These are phyloP conservation scores for Trametes cingulata DNA, from an alignment of 768 basidiomycete species.

Conservation along the genomic window DNA sequence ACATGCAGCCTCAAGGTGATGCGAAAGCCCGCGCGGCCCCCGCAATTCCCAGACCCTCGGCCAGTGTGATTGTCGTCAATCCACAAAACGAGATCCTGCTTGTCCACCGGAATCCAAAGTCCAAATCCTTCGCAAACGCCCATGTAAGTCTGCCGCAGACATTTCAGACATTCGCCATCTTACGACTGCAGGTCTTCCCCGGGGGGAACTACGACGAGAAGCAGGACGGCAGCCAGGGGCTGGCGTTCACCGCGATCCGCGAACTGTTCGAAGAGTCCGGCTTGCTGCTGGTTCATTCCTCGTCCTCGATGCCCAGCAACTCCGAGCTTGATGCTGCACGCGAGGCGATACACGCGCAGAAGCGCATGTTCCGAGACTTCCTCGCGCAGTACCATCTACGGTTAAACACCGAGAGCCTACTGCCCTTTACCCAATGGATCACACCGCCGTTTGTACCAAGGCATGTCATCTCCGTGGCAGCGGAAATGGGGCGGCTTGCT, in stretches of 20 bases:
- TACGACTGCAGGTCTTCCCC: conserved; percentile 61
- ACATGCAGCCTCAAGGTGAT: background rate
- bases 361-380: conserved; percentile 52
- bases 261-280: conserved; percentile 82
- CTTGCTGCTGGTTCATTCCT: conserved; percentile 54
- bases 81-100: conserved; percentile 65
- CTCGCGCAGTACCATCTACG: conserved; percentile 46
- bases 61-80: conserved; percentile 68
- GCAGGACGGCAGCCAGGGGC: conserved; percentile 50
- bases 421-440: conserved; percentile 78
- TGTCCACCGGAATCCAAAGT: conserved; percentile 67
- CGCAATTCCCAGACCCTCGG: conserved; percentile 55
- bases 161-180: too few relatives aligned
- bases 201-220: conserved; percentile 67
- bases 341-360: conserved; percentile 54
- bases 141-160: conserved; percentile 48
- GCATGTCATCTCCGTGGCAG: conserved; percentile 33
- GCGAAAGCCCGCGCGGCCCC: background rate
- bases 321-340: conserved; percentile 53
- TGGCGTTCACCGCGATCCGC: conserved; percentile 65
- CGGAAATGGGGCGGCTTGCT: background rate
- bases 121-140: conserved; percentile 63
- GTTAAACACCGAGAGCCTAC: conserved; percentile 46
- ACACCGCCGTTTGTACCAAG: conserved; percentile 58
- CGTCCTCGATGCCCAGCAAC: conserved; percentile 34